Evolutionary conservation across 495 filamentous ascomycete species (phyloP), one percentile per base, ranked within the genome.

Genomic region (Lasiosphaeris hirsuta): DNA sequence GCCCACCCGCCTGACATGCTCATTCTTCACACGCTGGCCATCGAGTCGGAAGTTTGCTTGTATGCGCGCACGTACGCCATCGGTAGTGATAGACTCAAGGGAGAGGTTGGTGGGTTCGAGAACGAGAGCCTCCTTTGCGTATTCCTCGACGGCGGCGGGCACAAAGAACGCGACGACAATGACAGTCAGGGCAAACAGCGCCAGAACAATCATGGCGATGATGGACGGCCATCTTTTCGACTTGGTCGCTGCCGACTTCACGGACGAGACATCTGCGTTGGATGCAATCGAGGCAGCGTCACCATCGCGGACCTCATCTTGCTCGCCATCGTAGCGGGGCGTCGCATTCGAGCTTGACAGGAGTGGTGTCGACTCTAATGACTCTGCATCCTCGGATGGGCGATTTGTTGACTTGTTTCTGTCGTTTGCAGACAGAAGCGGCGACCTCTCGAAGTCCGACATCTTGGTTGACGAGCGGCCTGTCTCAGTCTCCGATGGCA

Each of bases 1-100:
- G 42, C 94, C 94, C 39, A 97, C 63, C 56, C 86, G 81, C 56
- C 91, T 80, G 19, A 94, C 81, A 52, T 84, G 70, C 33, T 80
- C 78, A 56, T 85, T 89, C 61, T 79, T 71, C 9, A 96, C 90
- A 38, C 86, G 84, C 41, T 75, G 76, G 0, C 86, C 89, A 66
- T 97, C 90, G 45, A 98, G 81, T 11, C 75, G 73, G 56, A 97
- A 89, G 14, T 87, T 85, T 1, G 89, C 92, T 62, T 89, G 84
- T 30, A 98, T 77, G 56, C 90, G 85, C 50, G 88, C 87, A 44
- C 77, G 82, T 10, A 96, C 82, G 0, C 94, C 95, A 50, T 82
- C 77, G 7, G 79, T 58, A 0, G 92, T 97, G 50, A 95, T 86
- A 7, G 85, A 89, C 44, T 92, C 87, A 51, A 98, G 83, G 1